Evolutionary conservation across 805 yeast genomes (phyloP).

Genomic region (Ogataea paraovalis): DNA sequence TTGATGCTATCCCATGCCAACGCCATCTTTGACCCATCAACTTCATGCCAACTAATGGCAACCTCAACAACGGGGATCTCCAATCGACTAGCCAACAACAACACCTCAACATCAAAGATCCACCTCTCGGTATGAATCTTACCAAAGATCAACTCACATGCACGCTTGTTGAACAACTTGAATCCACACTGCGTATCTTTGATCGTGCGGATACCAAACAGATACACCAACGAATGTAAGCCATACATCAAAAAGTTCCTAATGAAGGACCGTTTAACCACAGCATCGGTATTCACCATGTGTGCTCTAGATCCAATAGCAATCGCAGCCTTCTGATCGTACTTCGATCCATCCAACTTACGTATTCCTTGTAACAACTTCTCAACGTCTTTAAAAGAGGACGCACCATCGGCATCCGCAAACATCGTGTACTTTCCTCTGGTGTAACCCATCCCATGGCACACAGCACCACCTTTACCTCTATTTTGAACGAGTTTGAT

Average conservation of each 20-base stretch:
- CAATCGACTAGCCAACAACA: conserved; percentile 75
- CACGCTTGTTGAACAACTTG: conserved; percentile 76
- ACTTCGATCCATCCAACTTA: conserved; percentile 17
- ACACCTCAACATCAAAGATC: conserved; percentile 95
- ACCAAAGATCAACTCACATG: conserved; percentile 70
- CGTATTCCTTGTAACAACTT: conserved; percentile 45
- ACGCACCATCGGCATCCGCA: conserved; percentile 98
- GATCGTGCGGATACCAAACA: conserved; percentile 84
- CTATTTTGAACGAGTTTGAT: conserved; percentile 69
- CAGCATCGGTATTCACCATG: conserved; percentile 94
- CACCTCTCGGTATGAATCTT: conserved; percentile 95
- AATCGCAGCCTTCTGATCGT: conserved; percentile 44
- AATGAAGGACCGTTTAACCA: conserved; percentile 85
- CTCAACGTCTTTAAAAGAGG: conserved; percentile 65
- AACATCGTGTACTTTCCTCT: conserved; percentile 74
- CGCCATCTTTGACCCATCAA: conserved; percentile 91
- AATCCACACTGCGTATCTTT: conserved; percentile 98
- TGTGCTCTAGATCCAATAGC: conserved; percentile 95
- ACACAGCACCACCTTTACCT: conserved; percentile 96
- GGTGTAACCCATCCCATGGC: conserved; percentile 79
- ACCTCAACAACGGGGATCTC: conserved; percentile 66
- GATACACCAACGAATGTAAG: conserved; percentile 75
- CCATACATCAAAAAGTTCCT: conserved; percentile 93
- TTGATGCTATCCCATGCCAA: conserved; percentile 83
- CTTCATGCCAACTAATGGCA: conserved; percentile 95